Evolutionary conservation across 305 asterid genomes (phyloP).

Genomic region (Fraxinus sp.): DNA sequence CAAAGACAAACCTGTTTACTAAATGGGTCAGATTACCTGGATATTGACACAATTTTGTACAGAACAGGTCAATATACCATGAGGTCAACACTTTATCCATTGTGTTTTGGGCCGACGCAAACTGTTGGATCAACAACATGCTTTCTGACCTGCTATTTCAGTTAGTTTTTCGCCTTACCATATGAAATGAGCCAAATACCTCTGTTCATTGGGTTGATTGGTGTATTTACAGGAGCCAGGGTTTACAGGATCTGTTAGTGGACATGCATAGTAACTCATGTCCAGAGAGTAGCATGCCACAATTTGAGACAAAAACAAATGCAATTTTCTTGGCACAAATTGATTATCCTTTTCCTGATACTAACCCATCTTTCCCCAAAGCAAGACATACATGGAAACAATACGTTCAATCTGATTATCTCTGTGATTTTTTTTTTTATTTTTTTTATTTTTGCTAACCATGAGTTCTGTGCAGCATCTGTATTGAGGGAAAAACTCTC

Average conservation of each 20-base stretch:
- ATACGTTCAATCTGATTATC: neutral
- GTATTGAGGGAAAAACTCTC: slow-evolving; percentile 95
- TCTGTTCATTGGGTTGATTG: neutral
- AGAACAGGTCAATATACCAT: neutral
- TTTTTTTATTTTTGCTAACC: slow-evolving; percentile 21
- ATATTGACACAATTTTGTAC: neutral
- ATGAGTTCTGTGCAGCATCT: slow-evolving; percentile 63
- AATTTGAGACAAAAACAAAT: neutral
- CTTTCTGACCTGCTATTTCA: slow-evolving; percentile 7
- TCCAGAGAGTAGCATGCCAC: neutral
- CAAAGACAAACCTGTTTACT: neutral
- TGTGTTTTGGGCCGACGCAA: neutral
- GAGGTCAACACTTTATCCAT: neutral
- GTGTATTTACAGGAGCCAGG: neutral
- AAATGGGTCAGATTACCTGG: neutral
- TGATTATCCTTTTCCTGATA: neutral
- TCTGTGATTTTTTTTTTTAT: neutral
- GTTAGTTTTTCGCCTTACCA: neutral
- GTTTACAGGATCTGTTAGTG: neutral
- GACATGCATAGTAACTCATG: neutral
- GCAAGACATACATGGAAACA: neutral
- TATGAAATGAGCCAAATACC: neutral
- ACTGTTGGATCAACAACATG: neutral
- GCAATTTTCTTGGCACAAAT: neutral
- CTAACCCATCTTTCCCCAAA: neutral